Percentiles rank a stretch among this genome's conserved stretches.
These are phyloP conservation scores for Margaritispora aquatica DNA, from an alignment of 495 filamentous ascomycete genomes.

Conservation along the genomic window DNA sequence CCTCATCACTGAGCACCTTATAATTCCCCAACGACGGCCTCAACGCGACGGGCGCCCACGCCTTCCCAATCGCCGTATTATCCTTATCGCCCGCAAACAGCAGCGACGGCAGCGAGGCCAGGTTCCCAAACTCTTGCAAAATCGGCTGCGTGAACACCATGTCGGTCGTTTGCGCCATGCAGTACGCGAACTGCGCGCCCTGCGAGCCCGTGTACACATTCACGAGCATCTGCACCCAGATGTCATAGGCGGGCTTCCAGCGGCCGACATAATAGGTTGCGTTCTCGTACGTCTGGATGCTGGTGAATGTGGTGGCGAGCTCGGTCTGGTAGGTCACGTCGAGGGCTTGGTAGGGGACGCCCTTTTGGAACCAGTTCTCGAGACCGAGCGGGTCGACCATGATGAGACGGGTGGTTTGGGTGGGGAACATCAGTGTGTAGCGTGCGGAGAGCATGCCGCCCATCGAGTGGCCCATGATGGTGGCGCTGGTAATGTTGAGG, in stretches of 20 bases:
- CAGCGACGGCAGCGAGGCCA: slow-evolving; percentile 28
- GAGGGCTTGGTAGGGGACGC: slow-evolving; percentile 33
- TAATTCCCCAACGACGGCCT: slow-evolving; percentile 34
- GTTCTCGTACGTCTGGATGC: slow-evolving; percentile 37
- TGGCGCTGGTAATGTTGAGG: slow-evolving; percentile 27
- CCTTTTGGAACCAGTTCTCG: slow-evolving; percentile 38
- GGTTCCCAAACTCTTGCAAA: slow-evolving; percentile 33
- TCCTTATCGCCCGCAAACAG: slow-evolving; percentile 36
- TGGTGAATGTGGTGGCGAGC: slow-evolving; percentile 27
- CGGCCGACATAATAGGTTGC: slow-evolving; percentile 34
- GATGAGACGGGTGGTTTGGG: slow-evolving; percentile 22
- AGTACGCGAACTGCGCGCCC: slow-evolving; percentile 26
- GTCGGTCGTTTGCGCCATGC: slow-evolving; percentile 34
- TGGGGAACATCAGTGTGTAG: slow-evolving; percentile 38
- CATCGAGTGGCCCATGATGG: slow-evolving; percentile 39
- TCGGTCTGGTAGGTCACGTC: slow-evolving; percentile 27
- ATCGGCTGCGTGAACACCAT: slow-evolving; percentile 39
- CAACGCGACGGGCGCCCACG: slow-evolving; percentile 37
- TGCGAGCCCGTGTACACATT: slow-evolving; percentile 33
- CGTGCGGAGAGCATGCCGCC: slow-evolving; percentile 40
- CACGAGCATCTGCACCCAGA: slow-evolving; percentile 41
- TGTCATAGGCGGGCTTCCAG: slow-evolving; percentile 33
- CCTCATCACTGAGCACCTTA: slow-evolving; percentile 33
- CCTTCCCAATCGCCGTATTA: slow-evolving; percentile 38
- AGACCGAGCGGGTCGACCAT: slow-evolving; percentile 36